Conservation (phyloP, 495 filamentous ascomycete species). For the Penicillium macrosclerotiorum region DNA sequence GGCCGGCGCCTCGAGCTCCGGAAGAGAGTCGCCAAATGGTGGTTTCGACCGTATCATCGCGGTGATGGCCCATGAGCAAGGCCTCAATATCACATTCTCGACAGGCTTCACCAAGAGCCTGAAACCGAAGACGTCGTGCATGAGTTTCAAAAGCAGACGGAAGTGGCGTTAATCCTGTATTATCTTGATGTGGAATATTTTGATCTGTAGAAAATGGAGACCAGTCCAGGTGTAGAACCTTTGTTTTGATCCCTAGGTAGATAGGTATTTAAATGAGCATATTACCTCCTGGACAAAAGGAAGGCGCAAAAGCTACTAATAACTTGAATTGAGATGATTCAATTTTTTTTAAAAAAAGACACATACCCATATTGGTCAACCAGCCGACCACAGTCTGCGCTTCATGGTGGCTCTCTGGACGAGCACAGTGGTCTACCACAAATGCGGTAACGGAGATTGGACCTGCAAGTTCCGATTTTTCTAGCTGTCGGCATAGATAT, state of each 20-base stretch:
- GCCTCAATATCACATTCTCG: constrained; percentile 41
- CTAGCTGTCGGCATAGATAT: constrained; percentile 58
- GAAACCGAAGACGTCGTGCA: constrained; percentile 74
- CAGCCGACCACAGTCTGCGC: constrained; percentile 57
- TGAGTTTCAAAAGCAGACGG: constrained; percentile 71
- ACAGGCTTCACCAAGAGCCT: constrained; percentile 63
- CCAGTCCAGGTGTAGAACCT: constrained; percentile 55
- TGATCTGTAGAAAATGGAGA: constrained; percentile 12
- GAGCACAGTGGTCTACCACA: constrained; percentile 76
- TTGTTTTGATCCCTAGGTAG: constrained; percentile 46
- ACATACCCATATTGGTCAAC: constrained; percentile 44
- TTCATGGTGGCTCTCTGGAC: constrained; percentile 66
- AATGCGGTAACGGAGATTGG: constrained; percentile 54
- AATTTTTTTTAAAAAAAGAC: background rate
- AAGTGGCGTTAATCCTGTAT: constrained; percentile 42
- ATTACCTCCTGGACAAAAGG: background rate
- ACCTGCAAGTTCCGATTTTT: constrained; percentile 21
- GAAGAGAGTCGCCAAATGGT: constrained; percentile 69
- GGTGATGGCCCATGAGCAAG: constrained; percentile 78
- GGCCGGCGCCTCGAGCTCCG: constrained; percentile 60
- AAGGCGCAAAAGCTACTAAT: background rate
- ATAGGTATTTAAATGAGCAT: constrained; percentile 2
- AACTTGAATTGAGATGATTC: background rate
- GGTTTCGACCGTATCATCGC: constrained; percentile 85
- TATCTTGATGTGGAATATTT: constrained; percentile 9